Percentiles rank a stretch among this genome's conserved stretches.
phyloP scores from a whole-genome alignment of 306 rosid species.

The Dalbergia cultrata region DNA sequence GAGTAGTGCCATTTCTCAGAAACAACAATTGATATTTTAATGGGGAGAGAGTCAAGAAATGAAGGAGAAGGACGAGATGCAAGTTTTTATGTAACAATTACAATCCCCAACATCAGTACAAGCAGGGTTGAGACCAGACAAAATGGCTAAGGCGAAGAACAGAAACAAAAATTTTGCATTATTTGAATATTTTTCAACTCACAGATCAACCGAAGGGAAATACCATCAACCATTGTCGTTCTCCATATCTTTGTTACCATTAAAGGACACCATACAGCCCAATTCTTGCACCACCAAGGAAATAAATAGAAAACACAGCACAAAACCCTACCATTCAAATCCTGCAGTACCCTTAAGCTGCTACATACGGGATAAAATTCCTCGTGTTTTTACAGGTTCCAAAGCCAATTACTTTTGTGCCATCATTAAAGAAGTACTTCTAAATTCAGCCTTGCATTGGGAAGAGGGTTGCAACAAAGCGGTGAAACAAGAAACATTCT shows the following conservation, averaged over 20 bases:
- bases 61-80: background rate
- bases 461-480: background rate
- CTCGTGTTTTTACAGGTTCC: background rate
- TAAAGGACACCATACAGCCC: background rate
- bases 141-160: background rate
- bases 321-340: background rate
- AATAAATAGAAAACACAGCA: background rate
- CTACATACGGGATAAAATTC: background rate
- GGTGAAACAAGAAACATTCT: background rate
- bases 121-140: background rate
- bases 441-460: conserved; percentile 1
- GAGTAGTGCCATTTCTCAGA: conserved; percentile 17
- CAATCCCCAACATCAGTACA: background rate
- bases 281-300: background rate
- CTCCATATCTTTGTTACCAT: background rate
- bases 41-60: background rate
- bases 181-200: no score
- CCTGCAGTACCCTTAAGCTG: background rate
- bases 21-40: conserved; percentile 24
- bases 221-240: background rate
- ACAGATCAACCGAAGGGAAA: no score
- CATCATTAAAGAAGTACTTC: background rate
- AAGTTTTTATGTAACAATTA: background rate
- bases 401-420: conserved; percentile 9
- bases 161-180: no score